These are phyloP conservation scores for Cryptomeria japonica DNA, from an alignment of 75 land plant genomes.

Conservation along the genomic window DNA sequence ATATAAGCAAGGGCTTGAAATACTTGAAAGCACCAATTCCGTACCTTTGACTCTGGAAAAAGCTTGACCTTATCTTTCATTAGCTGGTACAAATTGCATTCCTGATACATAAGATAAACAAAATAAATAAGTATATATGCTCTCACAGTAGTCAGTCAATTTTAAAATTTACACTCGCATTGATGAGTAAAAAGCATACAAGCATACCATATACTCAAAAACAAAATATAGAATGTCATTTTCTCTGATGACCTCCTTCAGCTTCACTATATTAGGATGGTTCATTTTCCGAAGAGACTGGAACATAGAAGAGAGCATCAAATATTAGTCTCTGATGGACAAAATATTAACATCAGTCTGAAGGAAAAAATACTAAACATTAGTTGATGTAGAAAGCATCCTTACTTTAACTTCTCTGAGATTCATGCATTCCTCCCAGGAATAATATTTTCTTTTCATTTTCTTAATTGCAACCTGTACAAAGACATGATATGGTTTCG, in stretches of 20 bases:
- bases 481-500: background rate
- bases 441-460: slow-evolving; percentile 91
- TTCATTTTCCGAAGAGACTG: slow-evolving; percentile 91
- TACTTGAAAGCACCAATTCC: slow-evolving; percentile 47
- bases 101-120: slow-evolving; percentile 14
- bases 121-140: background rate
- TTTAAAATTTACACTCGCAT: background rate
- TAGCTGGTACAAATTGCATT: slow-evolving; percentile 40
- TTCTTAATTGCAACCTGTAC: slow-evolving; percentile 92
- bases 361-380: slow-evolving; percentile 4
- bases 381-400: background rate
- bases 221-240: slow-evolving; percentile 84
- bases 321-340: background rate
- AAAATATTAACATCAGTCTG: background rate
- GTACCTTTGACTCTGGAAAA: slow-evolving; percentile 28
- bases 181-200: background rate
- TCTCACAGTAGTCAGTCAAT: background rate
- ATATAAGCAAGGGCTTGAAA: slow-evolving; percentile 44
- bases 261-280: slow-evolving; percentile 96
- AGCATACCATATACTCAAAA: slow-evolving; percentile 96
- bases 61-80: slow-evolving; percentile 28
- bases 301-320: background rate
- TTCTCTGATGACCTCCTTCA: slow-evolving; percentile 96
- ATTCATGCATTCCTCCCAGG: slow-evolving; percentile 98
- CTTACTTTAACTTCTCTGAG: slow-evolving; percentile 96